A percentile compares a stretch with the other conserved stretches of the same genome.
Conservation (phyloP, 768 basidiomycete species). For the Suillus brevipes region DNA sequence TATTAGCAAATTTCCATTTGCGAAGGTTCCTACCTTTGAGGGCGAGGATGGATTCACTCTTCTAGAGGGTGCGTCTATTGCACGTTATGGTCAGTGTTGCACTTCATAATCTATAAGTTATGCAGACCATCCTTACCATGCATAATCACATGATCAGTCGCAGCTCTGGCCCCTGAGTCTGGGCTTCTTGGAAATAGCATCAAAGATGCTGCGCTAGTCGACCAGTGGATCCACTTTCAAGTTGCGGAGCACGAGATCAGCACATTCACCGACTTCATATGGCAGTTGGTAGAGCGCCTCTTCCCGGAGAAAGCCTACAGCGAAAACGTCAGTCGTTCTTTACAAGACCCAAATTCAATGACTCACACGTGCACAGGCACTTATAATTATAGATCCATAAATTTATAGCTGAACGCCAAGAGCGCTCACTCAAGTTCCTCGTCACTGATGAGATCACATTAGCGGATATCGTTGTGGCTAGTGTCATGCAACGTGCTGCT, state of each 20-base stretch:
- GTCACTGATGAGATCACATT: slow-evolving; percentile 27
- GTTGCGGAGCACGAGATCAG: slow-evolving; percentile 29
- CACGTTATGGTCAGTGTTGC: no score
- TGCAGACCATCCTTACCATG: no score
- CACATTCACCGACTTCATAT: slow-evolving; percentile 19
- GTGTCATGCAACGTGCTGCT: slow-evolving; percentile 24
- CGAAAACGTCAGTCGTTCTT: slow-evolving; percentile 20
- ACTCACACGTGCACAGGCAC: background rate
- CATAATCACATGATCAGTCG: no score
- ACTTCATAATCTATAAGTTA: no score
- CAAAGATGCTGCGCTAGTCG: slow-evolving; percentile 27
- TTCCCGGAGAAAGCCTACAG: slow-evolving; percentile 20
- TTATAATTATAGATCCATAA: slow-evolving; percentile 21
- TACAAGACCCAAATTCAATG: background rate
- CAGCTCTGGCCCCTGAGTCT: no score
- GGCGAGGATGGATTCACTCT: no score
- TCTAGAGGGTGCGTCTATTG: no score
- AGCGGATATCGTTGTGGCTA: slow-evolving; percentile 29
- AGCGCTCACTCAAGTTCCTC: slow-evolving; percentile 24
- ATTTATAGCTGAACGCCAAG: slow-evolving; percentile 19
- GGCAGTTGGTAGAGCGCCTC: slow-evolving; percentile 18
- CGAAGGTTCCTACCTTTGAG: no score
- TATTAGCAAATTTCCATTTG: no score
- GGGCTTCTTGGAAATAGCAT: slow-evolving; percentile 25
- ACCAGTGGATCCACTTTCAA: slow-evolving; percentile 35